phyloP scores from a whole-genome alignment of 805 yeast species.

The Candida anglica region DNA sequence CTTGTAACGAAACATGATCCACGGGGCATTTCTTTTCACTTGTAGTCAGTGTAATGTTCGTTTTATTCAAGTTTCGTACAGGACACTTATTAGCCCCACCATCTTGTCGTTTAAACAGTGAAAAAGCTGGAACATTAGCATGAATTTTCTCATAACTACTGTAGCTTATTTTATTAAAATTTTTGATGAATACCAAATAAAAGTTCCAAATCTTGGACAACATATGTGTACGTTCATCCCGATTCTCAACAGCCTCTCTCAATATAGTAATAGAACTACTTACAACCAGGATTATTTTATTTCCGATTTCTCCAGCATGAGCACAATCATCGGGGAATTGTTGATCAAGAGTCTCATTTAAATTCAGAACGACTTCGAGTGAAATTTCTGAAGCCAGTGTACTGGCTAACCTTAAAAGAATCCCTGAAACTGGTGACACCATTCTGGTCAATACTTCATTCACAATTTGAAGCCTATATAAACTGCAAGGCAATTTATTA shows the following conservation, averaged over 20 bases:
- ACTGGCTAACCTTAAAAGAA: constrained; percentile 20
- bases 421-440: constrained; percentile 29
- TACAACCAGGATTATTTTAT: neutral
- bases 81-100: no score
- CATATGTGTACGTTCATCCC: constrained; percentile 12
- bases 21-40: constrained; percentile 8
- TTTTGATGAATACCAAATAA: constrained; percentile 32
- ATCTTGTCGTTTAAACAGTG: no score
- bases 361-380: neutral
- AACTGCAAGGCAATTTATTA: constrained; percentile 6
- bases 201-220: constrained; percentile 35
- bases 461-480: constrained; percentile 19
- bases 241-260: neutral
- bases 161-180: constrained; percentile 21
- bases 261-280: neutral
- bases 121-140: constrained; percentile 25
- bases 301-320: neutral
- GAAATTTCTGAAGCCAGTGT: neutral
- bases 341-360: neutral
- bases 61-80: constrained; percentile 9
- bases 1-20: constrained; percentile 2
- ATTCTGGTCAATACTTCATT: constrained; percentile 27
- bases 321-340: neutral
- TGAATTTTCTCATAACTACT: constrained; percentile 30
- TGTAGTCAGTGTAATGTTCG: no score